Base-by-base conservation (phyloP, 441 rosid species). In the Raphanus hybrid region DNA sequence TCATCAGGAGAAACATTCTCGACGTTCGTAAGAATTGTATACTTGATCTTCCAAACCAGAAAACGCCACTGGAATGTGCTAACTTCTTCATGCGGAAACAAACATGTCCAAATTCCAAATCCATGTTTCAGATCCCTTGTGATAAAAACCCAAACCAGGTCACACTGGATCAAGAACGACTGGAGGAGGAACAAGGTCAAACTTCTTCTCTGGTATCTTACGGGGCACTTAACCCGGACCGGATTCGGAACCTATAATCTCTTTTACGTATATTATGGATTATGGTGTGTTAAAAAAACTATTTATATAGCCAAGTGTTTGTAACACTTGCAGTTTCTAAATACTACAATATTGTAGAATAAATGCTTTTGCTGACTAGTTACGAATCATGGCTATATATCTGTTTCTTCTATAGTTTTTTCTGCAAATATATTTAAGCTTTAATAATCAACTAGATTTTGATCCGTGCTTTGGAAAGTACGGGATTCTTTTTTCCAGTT, bases 11-110 rank as follows among this genome's bases (percentile, higher is more conserved):
- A 61, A 91, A 88, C n/a, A 75, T 81, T 45, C 79, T 92, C 64
- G 90, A 90, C 78, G 79, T 90, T 14, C 78, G 83, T 57, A 89
- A 85, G 74, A 92, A 92, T 59, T 92, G 96, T 71, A 86, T 90
- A 72, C 90, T 86, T 43, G 90, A 41, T 61, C 87, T 90, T 64
- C 94, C 96, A 11, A 83, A 78, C 12, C 94, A 92, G 61, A 87
- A 89, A 83, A 78, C 96, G 10, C 64, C 83, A 5, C 16, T 3
- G 2, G 91, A 90, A 43, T 89, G 97, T 75, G 88, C 90, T 2
- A 27, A 62, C 15, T 92, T 89, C 82, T 87, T 81, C 57, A 85
- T 88, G 7, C 77, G 71, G 8, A 88, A 87, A 1, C 83, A 80
- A 62, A 5, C 75, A 15, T 92, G 97, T 71, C 85, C 90, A 2